These are phyloP conservation scores for Kitagawia praeruptora DNA, from an alignment of 129 eudicot species.

Conservation along the genomic window DNA sequence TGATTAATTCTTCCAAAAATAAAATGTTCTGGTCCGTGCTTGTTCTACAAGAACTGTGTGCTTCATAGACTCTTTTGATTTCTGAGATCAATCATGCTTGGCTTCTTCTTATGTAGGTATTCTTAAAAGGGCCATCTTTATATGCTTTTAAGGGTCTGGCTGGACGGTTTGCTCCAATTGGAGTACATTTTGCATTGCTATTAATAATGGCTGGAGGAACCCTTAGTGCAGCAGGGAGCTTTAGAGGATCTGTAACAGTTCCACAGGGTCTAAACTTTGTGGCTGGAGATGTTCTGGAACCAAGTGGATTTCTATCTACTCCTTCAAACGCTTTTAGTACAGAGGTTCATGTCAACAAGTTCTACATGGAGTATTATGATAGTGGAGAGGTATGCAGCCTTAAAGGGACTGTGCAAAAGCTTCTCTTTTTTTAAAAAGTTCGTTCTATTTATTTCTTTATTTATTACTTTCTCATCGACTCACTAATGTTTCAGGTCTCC, in stretches of 20 bases:
- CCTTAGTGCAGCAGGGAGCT: slow-evolving; percentile 83
- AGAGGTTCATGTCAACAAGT: slow-evolving; percentile 87
- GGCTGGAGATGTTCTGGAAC: slow-evolving; percentile 80
- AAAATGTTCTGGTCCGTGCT: neutral
- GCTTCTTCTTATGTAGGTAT: slow-evolving; percentile 39
- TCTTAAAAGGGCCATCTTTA: slow-evolving; percentile 73
- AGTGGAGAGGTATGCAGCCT: slow-evolving; percentile 78
- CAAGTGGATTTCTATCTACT: slow-evolving; percentile 72
- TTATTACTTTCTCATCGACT: neutral
- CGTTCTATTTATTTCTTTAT: neutral
- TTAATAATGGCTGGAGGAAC: slow-evolving; percentile 92
- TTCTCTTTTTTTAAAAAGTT: neutral
- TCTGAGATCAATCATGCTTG: neutral
- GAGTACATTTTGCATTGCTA: slow-evolving; percentile 87
- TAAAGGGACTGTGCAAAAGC: neutral
- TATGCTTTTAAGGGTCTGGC: slow-evolving; percentile 96
- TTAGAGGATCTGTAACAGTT: slow-evolving; percentile 80
- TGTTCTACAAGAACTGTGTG: neutral
- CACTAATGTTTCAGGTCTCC: slow-evolving; percentile 42
- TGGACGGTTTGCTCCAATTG: slow-evolving; percentile 92
- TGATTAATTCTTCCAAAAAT: neutral
- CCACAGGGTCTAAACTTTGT: slow-evolving; percentile 96
- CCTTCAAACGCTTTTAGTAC: slow-evolving; percentile 85
- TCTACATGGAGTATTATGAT: slow-evolving; percentile 84
- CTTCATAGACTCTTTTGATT: neutral